Evolutionary conservation across 2,329 filamentous ascomycete genomes (phyloP), one percentile per base, ranked within the genome.

Genomic region (Cytospora leucostoma): DNA sequence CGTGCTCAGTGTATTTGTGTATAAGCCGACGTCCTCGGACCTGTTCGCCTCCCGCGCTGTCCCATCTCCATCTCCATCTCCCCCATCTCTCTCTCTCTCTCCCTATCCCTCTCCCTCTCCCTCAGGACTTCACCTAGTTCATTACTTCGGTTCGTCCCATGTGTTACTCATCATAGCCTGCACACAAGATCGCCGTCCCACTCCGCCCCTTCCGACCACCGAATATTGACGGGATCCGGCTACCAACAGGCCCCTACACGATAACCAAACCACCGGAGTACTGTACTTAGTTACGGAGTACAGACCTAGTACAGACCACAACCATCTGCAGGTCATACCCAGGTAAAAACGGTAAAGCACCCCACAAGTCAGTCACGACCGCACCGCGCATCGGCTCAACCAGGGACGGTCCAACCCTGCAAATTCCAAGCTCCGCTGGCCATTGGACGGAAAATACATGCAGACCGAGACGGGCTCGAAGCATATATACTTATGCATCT

Each of bases 171-270:
- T 47, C 12, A 4, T 21, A 11, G 8, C 12, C 3, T 10, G 12
- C 50, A 19, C 17, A 40, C 21, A 12, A 60, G 35, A 27, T 21
- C 50, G 44, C 51, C 58, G 58, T 60, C 32, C 58, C 58, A 55
- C 58, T 47, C 58, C 58, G 51, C 58, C 27, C 50, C 50, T 44
- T 55, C 51, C 58, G 58, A 38, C 51, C 51, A 49, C 27, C 38
- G 19, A 33, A 35, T 13, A 38, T 19, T 10, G 17, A 55, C 19
- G 51, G 44, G n/a, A 47, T 47, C 27, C 27, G 44, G 11, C 44
- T 15, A 44, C 7, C 7, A 6, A 7, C 10, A n/a, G 40, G 19
- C 40, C 17, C 44, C 44, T 6, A 19, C 12, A 21, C 44, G n/a
- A 47, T 12, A 21, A 10, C 6, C 17, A 4, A 19, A 27, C 4